phyloP scores from a whole-genome alignment of 139 green algal species.

The Spirogloea muscicola region DNA sequence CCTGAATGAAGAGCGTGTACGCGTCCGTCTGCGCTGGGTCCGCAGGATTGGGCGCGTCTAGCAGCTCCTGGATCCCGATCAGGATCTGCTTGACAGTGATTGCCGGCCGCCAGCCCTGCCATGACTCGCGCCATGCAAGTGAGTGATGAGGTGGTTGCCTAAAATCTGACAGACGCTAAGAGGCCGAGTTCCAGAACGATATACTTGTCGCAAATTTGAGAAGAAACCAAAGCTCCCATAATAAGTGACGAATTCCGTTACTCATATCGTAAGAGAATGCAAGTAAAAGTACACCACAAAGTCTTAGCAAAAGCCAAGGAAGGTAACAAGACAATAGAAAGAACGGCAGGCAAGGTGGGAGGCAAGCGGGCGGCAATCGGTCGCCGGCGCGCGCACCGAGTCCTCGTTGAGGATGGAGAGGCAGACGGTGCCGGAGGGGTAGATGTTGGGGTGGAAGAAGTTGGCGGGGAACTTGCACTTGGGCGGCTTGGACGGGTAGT shows the following conservation, averaged over 20 bases:
- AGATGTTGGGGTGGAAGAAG: conserved; percentile 94
- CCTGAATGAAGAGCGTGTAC: conserved; percentile 49
- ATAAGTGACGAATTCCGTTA: too few relatives aligned
- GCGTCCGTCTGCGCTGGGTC: conserved; percentile 84
- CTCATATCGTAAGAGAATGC: too few relatives aligned
- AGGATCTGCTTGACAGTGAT: conserved; percentile 96
- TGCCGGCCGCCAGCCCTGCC: conserved; percentile 69
- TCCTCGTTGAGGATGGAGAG: conserved; percentile 95
- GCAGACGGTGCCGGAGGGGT: conserved; percentile 92
- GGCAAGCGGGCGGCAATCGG: neutral
- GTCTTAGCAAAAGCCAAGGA: too few relatives aligned
- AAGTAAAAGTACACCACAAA: too few relatives aligned
- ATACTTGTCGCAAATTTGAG: too few relatives aligned
- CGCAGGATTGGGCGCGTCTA: conserved; percentile 84
- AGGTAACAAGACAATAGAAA: too few relatives aligned
- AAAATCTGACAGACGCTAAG: too few relatives aligned
- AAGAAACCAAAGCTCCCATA: too few relatives aligned
- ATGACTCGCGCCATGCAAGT: too few relatives aligned
- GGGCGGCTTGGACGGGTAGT: conserved; percentile 91
- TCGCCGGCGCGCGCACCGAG: conserved; percentile 15
- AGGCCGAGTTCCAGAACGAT: too few relatives aligned
- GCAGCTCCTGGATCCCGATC: conserved; percentile 90
- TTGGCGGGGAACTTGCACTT: conserved; percentile 86
- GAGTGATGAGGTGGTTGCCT: too few relatives aligned
- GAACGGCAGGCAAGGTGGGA: neutral